Base-by-base conservation (phyloP, 139 green algal species). In the Chlorella vulgaris region DNA sequence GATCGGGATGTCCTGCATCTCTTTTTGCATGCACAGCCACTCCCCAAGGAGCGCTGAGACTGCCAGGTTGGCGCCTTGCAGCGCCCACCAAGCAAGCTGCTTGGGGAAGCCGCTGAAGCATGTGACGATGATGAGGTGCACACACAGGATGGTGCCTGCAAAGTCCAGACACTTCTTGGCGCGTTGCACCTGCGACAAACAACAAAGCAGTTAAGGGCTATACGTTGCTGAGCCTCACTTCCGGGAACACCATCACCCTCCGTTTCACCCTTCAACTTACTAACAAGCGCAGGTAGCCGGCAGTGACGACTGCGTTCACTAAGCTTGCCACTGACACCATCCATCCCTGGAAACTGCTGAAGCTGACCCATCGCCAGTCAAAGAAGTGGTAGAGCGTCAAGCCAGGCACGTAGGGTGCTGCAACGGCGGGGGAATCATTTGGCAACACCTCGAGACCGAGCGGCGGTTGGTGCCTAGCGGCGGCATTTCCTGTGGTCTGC, bases 111-210 rank as follows among this genome's bases (percentile, higher is more conserved):
- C 92, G 21, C 68, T 83, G 69, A 89, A 93, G 10, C 55, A 58
- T 10, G 84, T 90, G 28, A 86, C 90, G 29, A 87, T 80, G 0
- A 92, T 47, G 2, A 96, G 62, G 80, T 98, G 96, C 26, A 98
- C 74, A 39, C 96, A 58, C 85, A 97, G 96, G 7, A 87, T 63
- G 0, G 96, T 98, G 21, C 86, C 89, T 10, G 90, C 87, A 84
- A 98, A 99, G 80, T 98, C 96, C 18, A 98, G 83, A 76, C 96
- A 99, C 84, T 99, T 99, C 80, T 98, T 98, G 4, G 95, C 91
- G 0, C 96, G 87, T 84, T 98, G 90, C 3, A 98, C 93, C 87
- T 95, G 86, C 80, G 69, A 35, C 55, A 70, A 35, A 74, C 2
- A 35, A 74, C 18, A 15, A 58, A 19, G 39, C 22, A 18, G 13